phyloP scores from a whole-genome alignment of 2,329 filamentous ascomycete genomes.

The Pseudogymnoascus sp. region DNA sequence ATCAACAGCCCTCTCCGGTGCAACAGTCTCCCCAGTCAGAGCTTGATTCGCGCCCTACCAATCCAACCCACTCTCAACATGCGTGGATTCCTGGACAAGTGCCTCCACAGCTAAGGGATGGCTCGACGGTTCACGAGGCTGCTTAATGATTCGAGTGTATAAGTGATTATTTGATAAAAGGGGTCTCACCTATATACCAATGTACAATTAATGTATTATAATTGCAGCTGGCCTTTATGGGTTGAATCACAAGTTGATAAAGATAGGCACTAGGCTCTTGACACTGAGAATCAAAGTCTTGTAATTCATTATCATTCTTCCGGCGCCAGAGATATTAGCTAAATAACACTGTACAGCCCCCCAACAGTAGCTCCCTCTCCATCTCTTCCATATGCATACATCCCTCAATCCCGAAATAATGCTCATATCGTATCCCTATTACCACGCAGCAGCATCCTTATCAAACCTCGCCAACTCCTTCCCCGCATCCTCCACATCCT shows the following conservation, averaged over 20 bases:
- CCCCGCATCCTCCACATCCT: conserved; percentile 91
- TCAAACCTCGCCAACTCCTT: conserved; percentile 89
- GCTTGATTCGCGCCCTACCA: not conserved
- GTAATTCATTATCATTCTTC: not conserved
- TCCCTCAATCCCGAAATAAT: not conserved
- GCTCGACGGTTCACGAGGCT: not conserved
- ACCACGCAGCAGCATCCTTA: conserved; percentile 61
- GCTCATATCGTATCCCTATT: not conserved
- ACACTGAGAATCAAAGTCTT: not conserved
- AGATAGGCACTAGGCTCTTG: not conserved
- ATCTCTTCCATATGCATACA: conserved; percentile 1
- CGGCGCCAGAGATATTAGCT: not conserved
- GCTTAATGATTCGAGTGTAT: not conserved
- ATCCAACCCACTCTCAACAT: not conserved
- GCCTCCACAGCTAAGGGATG: not conserved
- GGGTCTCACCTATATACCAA: not conserved
- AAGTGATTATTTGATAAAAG: not conserved
- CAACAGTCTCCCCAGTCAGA: not conserved
- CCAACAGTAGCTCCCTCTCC: not conserved
- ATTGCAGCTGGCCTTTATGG: not conserved
- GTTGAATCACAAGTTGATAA: not conserved
- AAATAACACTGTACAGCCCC: not conserved
- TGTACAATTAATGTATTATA: not conserved
- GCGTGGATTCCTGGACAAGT: not conserved
- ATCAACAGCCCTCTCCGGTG: not conserved